These are phyloP conservation scores for Cercospora zeina DNA, from an alignment of 2,329 filamentous ascomycete species.

Conservation along the genomic window DNA sequence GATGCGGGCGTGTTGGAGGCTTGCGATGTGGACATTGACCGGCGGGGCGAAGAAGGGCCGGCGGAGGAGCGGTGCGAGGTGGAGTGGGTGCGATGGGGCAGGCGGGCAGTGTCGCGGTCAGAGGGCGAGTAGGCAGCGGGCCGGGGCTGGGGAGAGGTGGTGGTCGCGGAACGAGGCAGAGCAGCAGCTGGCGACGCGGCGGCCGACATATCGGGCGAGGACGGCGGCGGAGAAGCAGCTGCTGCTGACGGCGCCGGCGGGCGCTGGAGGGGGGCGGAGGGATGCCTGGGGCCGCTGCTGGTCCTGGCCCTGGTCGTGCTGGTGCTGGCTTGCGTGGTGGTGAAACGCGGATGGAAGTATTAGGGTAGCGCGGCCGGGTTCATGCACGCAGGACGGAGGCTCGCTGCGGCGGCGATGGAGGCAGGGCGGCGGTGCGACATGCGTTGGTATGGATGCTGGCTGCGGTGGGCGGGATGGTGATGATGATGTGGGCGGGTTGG, in stretches of 20 bases:
- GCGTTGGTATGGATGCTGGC: background rate
- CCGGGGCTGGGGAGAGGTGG: conserved; percentile 47
- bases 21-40: conserved; percentile 42
- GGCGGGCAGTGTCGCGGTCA: conserved; percentile 47
- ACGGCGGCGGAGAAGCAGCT: background rate
- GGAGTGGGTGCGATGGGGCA: conserved; percentile 45
- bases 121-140: conserved; percentile 26
- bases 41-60: conserved; percentile 39
- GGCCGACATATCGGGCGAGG: conserved; percentile 41
- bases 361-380: conserved; percentile 4
- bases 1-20: conserved; percentile 26
- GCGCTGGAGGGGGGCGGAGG: background rate
- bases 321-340: background rate
- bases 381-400: background rate
- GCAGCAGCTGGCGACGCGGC: conserved; percentile 48
- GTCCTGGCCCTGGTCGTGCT: background rate
- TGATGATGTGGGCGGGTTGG: background rate
- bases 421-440: background rate
- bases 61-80: conserved; percentile 36
- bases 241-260: background rate
- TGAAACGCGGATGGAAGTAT: conserved; percentile 10
- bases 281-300: background rate
- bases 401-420: conserved; percentile 1
- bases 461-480: background rate
- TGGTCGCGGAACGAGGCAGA: conserved; percentile 53